Conservation (phyloP, 2,329 filamentous ascomycete genomes). For the Claviceps purpurea region DNA sequence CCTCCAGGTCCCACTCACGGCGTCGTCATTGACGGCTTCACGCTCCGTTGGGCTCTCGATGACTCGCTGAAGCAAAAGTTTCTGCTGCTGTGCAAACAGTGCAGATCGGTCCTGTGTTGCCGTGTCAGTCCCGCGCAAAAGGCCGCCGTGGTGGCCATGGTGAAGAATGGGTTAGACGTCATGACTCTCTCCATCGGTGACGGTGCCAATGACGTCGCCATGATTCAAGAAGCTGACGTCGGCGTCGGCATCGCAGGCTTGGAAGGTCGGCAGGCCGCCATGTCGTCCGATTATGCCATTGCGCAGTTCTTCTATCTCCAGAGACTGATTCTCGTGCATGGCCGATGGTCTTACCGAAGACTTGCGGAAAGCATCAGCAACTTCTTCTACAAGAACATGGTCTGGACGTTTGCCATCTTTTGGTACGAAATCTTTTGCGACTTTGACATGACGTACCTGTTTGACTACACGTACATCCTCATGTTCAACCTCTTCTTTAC, state of each 20-base stretch:
- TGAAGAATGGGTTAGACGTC: constrained; percentile 87
- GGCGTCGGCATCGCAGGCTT: constrained; percentile 90
- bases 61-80: constrained; percentile 83
- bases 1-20: constrained; percentile 81
- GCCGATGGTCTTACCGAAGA: constrained; percentile 90
- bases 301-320: constrained; percentile 86
- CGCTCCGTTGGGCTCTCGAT: constrained; percentile 74
- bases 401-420: constrained; percentile 93
- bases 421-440: constrained; percentile 96
- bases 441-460: constrained; percentile 93
- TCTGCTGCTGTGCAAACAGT: constrained; percentile 88
- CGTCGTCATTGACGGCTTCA: constrained; percentile 88
- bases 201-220: constrained; percentile 90
- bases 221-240: constrained; percentile 97
- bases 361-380: constrained; percentile 90
- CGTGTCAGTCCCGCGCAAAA: constrained; percentile 95
- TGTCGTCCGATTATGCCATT: constrained; percentile 94
- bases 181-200: constrained; percentile 93
- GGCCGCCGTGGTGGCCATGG: constrained; percentile 90
- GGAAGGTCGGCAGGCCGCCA: constrained; percentile 82
- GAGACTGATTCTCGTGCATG: constrained; percentile 75
- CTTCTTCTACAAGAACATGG: constrained; percentile 99
- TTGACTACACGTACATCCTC: constrained; percentile 95
- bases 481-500: constrained; percentile 96
- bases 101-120: constrained; percentile 91